A percentile compares a stretch with the other conserved stretches of the same genome.
These are phyloP conservation scores for Fusarium transvaalense DNA, from an alignment of 2,329 filamentous ascomycete species.

Conservation along the genomic window DNA sequence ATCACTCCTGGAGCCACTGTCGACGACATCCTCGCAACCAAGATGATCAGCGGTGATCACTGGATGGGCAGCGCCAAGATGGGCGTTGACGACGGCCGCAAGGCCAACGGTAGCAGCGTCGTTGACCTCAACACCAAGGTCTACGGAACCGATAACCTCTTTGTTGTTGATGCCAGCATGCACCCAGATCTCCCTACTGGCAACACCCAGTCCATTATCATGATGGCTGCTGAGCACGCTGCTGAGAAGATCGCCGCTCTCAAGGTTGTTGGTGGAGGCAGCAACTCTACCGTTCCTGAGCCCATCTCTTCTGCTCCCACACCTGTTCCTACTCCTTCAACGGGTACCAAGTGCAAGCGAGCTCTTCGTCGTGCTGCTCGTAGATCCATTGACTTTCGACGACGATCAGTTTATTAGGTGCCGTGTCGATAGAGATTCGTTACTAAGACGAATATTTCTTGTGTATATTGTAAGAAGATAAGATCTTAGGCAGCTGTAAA, in stretches of 20 bases:
- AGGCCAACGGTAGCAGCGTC: conserved; percentile 62
- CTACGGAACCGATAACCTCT: conserved; percentile 71
- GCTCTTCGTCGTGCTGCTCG: conserved; percentile 17
- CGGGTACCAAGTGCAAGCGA: conserved; percentile 22
- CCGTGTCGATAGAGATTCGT: not conserved
- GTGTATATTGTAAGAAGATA: conserved; percentile 11
- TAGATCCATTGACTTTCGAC: conserved; percentile 25
- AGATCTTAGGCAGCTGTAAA: conserved; percentile 12
- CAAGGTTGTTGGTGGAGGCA: conserved; percentile 21
- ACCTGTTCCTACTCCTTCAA: conserved; percentile 13
- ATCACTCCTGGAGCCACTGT: conserved; percentile 41
- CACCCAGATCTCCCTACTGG: conserved; percentile 62
- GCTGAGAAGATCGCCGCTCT: conserved; percentile 44
- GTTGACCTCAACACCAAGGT: conserved; percentile 69
- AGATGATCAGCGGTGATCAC: conserved; percentile 48
- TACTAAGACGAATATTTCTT: conserved; percentile 17
- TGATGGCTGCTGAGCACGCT: conserved; percentile 47
- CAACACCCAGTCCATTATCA: conserved; percentile 49
- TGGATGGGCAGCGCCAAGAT: conserved; percentile 54
- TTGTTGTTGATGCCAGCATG: conserved; percentile 72
- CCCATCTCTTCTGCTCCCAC: conserved; percentile 19
- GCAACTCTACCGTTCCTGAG: conserved; percentile 32
- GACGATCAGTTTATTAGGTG: conserved; percentile 22
- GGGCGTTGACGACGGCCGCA: conserved; percentile 63
- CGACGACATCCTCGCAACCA: conserved; percentile 37